phyloP scores from a whole-genome alignment of 2,329 filamentous ascomycete genomes.

The Aspergillus spinulosporus region DNA sequence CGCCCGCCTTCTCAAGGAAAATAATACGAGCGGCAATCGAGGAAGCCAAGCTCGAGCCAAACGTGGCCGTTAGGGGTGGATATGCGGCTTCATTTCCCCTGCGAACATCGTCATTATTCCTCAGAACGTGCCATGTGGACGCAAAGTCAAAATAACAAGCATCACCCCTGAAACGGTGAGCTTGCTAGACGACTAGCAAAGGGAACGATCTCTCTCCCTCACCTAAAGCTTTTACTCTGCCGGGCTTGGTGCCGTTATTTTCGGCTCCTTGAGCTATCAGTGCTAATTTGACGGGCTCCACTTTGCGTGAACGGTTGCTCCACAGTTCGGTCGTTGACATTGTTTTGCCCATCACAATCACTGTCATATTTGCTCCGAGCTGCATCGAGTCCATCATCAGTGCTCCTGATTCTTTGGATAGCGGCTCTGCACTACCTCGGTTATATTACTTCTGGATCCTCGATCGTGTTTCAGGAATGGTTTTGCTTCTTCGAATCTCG shows the following conservation, averaged over 20 bases:
- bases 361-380: constrained; percentile 19
- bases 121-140: constrained; percentile 10
- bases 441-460: constrained; percentile 2
- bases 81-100: constrained; percentile 12
- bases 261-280: constrained; percentile 8
- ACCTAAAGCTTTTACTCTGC: constrained; percentile 10
- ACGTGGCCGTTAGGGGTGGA: constrained; percentile 11
- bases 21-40: constrained; percentile 18
- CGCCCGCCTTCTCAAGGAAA: constrained; percentile 9
- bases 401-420: constrained; percentile 12
- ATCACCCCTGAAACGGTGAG: constrained; percentile 7
- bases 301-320: constrained; percentile 23
- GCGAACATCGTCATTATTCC: constrained; percentile 14
- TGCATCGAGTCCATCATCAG: constrained; percentile 17
- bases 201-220: constrained; percentile 15
- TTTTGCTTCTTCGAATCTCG: constrained; percentile 9
- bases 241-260: constrained; percentile 7
- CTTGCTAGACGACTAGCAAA: constrained; percentile 2
- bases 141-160: constrained; percentile 3
- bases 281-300: constrained; percentile 19
- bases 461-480: constrained; percentile 8
- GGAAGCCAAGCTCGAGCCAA: constrained; percentile 14
- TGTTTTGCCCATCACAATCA: constrained; percentile 24
- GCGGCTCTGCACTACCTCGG: constrained; percentile 7
- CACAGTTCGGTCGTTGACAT: constrained; percentile 21